Percentiles rank a stretch among this genome's conserved stretches.
These are phyloP conservation scores for Hypocreales sp. DNA, from an alignment of 2,329 filamentous ascomycete genomes.

Conservation along the genomic window DNA sequence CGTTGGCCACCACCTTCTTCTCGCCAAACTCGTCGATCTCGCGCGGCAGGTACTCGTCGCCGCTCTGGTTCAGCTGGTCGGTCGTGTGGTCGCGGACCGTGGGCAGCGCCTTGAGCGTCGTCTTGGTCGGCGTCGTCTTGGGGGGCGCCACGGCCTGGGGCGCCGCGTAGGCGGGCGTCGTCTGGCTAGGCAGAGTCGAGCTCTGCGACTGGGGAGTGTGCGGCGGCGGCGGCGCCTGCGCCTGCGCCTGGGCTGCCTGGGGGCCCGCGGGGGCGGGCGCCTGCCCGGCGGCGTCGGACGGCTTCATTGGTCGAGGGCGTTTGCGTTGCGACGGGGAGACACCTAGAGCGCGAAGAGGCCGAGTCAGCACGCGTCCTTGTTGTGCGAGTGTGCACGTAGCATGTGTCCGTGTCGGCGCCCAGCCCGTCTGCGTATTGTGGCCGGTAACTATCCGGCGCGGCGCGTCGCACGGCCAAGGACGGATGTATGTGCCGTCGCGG, in stretches of 20 bases:
- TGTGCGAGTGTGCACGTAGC: neutral
- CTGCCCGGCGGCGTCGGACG: slow-evolving; percentile 42
- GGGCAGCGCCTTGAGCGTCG: slow-evolving; percentile 81
- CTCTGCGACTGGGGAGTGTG: slow-evolving; percentile 39
- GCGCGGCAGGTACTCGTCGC: slow-evolving; percentile 88
- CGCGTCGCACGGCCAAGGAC: too few species aligned
- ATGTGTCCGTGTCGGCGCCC: neutral
- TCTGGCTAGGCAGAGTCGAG: slow-evolving; percentile 26
- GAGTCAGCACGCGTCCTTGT: neutral
- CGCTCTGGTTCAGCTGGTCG: slow-evolving; percentile 76
- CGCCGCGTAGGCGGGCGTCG: slow-evolving; percentile 22
- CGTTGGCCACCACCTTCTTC: slow-evolving; percentile 78
- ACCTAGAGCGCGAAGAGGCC: slow-evolving; percentile 16
- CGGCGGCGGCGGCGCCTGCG: slow-evolving; percentile 24
- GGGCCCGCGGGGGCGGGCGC: slow-evolving; percentile 27
- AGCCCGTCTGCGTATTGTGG: too few species aligned
- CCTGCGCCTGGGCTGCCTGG: slow-evolving; percentile 13
- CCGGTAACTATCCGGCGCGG: too few species aligned
- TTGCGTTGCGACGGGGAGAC: slow-evolving; percentile 33
- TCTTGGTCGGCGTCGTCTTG: slow-evolving; percentile 68
- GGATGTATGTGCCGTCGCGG: too few species aligned
- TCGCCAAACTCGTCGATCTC: slow-evolving; percentile 89
- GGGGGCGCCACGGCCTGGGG: slow-evolving; percentile 41
- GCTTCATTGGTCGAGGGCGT: slow-evolving; percentile 48
- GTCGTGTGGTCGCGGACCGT: slow-evolving; percentile 96